Conservation (phyloP, 345 rosid species). For the Acer negundo region DNA sequence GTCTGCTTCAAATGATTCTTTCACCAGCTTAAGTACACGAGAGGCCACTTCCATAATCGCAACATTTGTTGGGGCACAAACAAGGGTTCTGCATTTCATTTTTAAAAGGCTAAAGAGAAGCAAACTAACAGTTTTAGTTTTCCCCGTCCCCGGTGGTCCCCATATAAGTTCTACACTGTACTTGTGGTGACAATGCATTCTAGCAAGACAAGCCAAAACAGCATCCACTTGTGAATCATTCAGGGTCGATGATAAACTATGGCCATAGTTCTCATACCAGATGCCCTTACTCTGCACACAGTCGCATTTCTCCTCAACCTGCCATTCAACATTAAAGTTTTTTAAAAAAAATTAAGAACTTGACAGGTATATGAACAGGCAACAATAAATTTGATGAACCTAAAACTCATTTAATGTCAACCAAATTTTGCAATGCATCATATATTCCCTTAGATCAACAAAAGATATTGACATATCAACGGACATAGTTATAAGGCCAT, state of each 20-base stretch:
- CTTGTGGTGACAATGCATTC: conserved; percentile 29
- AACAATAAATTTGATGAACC: not conserved
- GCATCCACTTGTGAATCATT: conserved; percentile 40
- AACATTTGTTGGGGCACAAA: conserved; percentile 52
- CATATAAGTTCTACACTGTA: conserved; percentile 41
- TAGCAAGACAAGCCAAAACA: conserved; percentile 27
- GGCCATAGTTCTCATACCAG: conserved; percentile 1
- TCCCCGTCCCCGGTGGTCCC: conserved; percentile 70
- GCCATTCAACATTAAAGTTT: conserved; percentile 14
- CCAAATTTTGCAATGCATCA: not conserved
- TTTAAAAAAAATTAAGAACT: not conserved
- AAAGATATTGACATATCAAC: not conserved
- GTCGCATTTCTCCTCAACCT: conserved; percentile 34
- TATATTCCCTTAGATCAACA: not conserved
- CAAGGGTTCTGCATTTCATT: conserved; percentile 39
- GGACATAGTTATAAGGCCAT: not conserved
- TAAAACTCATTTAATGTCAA: not conserved
- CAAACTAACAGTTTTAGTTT: conserved; percentile 42
- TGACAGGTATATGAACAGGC: not conserved
- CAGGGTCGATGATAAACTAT: conserved; percentile 21
- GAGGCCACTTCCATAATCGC: conserved; percentile 46
- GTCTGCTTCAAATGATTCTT: conserved; percentile 19
- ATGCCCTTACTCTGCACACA: conserved; percentile 3
- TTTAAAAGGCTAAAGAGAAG: conserved; percentile 35
- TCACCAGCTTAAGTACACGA: conserved; percentile 40